phyloP scores from a whole-genome alignment of 177 flowering plant species.

The Vitis hybrid region DNA sequence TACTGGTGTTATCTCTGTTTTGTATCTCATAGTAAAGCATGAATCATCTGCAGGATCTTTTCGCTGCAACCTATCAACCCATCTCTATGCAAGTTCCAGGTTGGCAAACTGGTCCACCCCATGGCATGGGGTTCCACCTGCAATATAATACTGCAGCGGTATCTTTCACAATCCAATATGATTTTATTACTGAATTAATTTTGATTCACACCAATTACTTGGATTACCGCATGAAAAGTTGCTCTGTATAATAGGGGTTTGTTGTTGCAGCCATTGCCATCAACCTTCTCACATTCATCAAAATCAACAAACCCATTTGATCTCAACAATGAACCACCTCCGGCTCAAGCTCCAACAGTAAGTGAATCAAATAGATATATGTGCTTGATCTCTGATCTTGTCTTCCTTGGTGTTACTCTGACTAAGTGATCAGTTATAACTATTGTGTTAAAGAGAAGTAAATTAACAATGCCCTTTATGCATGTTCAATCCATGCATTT shows the following conservation, averaged over 20 bases:
- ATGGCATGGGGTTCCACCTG: constrained; percentile 60
- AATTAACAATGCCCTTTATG: background rate
- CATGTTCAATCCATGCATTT: background rate
- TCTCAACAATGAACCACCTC: constrained; percentile 43
- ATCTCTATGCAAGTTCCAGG: constrained; percentile 42
- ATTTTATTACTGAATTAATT: background rate
- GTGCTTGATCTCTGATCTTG: background rate
- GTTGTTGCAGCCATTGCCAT: constrained; percentile 43
- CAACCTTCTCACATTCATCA: constrained; percentile 33
- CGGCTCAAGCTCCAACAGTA: constrained; percentile 57
- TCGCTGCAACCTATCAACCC: constrained; percentile 51
- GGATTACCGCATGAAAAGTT: background rate
- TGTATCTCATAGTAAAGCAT: background rate
- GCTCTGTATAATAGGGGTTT: background rate
- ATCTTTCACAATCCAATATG: constrained; percentile 2
- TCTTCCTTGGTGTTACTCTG: background rate
- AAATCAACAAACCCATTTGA: constrained; percentile 86
- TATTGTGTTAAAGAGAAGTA: background rate
- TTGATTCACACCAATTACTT: background rate
- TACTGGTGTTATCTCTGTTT: background rate
- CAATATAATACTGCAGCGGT: constrained; percentile 65
- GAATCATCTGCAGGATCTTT: constrained; percentile 61
- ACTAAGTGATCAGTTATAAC: no score
- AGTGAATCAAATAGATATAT: constrained; percentile 9
- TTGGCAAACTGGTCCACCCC: constrained; percentile 65